phyloP scores from a whole-genome alignment of 331 rosid genomes.

The Erythrophleum ivorense region DNA sequence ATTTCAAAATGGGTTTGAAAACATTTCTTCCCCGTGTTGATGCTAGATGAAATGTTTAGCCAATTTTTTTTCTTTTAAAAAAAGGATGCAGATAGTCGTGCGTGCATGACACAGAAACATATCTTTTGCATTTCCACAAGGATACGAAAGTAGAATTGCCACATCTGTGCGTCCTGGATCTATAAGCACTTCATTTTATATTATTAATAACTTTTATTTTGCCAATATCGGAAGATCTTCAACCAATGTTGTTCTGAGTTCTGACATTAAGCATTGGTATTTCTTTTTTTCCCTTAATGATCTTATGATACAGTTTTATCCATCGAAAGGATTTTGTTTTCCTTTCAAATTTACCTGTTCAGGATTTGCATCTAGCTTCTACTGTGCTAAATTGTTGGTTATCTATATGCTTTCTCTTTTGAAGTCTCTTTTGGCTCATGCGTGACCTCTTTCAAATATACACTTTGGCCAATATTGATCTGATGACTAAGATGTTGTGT shows the following conservation, averaged over 20 bases:
- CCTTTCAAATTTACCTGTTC: background rate
- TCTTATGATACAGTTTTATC: background rate
- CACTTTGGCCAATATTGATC: background rate
- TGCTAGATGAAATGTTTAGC: background rate
- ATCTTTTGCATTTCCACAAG: background rate
- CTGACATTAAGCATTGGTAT: background rate
- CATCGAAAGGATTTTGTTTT: background rate
- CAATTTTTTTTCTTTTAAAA: background rate
- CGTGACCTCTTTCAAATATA: background rate
- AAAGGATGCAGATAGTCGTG: background rate
- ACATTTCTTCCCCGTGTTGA: conserved; percentile 13
- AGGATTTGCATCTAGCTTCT: background rate
- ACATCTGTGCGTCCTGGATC: conserved; percentile 12
- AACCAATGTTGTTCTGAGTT: background rate
- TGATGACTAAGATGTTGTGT: background rate
- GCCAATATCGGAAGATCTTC: conserved; percentile 3
- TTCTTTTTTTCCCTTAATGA: background rate
- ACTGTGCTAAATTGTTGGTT: background rate
- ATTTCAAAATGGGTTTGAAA: too few species aligned
- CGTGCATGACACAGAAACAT: background rate
- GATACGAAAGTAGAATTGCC: background rate
- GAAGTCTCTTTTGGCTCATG: background rate
- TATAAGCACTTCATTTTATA: background rate
- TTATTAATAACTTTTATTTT: background rate
- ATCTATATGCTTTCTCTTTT: background rate